A percentile compares a stretch with the other conserved stretches of the same genome.
Evolutionary conservation across 2,329 filamentous ascomycete species (phyloP).

Genomic region (Ceratocystis alfenasii): DNA sequence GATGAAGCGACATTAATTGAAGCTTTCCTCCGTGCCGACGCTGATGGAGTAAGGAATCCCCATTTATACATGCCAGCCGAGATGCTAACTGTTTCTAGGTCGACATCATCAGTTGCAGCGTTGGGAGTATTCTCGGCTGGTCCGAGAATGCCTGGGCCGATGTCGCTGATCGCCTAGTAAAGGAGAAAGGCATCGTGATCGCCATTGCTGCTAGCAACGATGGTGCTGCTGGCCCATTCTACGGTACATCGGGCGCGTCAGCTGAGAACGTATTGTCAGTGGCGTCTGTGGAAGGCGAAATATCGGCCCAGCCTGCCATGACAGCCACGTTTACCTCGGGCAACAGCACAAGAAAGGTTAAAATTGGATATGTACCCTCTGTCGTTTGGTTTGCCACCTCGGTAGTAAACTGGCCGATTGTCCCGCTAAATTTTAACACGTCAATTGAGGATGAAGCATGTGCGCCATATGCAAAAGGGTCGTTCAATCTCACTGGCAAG

Average conservation of each 20-base stretch:
- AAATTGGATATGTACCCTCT: slow-evolving; percentile 19
- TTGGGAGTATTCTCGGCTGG: slow-evolving; percentile 33
- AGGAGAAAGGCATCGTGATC: slow-evolving; percentile 37
- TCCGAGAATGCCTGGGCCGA: slow-evolving; percentile 34
- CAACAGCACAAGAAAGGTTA: slow-evolving; percentile 3
- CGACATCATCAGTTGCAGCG: slow-evolving; percentile 36
- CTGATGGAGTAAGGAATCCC: slow-evolving; percentile 26
- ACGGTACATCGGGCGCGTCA: slow-evolving; percentile 32
- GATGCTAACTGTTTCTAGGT: slow-evolving; percentile 11
- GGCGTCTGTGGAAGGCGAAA: slow-evolving; percentile 31
- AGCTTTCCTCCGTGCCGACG: slow-evolving; percentile 30
- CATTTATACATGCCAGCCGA: background rate
- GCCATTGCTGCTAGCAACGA: slow-evolving; percentile 42
- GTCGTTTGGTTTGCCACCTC: slow-evolving; percentile 4
- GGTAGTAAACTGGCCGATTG: slow-evolving; percentile 31
- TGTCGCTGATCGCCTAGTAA: slow-evolving; percentile 33
- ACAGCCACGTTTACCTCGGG: slow-evolving; percentile 1
- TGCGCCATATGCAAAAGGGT: slow-evolving; percentile 25
- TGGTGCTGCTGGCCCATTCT: slow-evolving; percentile 39
- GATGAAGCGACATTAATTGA: slow-evolving; percentile 29
- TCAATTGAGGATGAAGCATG: slow-evolving; percentile 26
- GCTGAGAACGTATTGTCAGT: slow-evolving; percentile 35
- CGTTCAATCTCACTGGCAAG: slow-evolving; percentile 24
- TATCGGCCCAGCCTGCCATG: slow-evolving; percentile 17
- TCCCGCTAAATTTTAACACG: slow-evolving; percentile 30